A percentile compares a stretch with the other conserved stretches of the same genome.
These are phyloP conservation scores for Kwoniella sp. DNA, from an alignment of 768 basidiomycete species.

Conservation along the genomic window DNA sequence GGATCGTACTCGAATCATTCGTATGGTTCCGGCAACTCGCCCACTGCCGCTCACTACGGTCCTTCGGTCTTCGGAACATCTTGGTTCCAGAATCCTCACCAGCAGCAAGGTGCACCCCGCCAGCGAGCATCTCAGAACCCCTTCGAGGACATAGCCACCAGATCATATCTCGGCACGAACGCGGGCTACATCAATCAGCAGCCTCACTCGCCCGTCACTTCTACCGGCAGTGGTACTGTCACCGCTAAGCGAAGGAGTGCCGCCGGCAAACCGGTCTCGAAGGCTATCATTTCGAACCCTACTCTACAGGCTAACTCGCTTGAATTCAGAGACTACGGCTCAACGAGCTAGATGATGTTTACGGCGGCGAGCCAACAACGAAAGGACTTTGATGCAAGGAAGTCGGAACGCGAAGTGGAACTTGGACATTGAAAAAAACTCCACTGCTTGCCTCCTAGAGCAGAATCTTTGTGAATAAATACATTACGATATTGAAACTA, in stretches of 20 bases:
- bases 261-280: constrained; percentile 42
- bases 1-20: constrained; percentile 18
- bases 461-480: neutral
- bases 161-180: constrained; percentile 43
- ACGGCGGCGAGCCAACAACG: constrained; percentile 6
- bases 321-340: constrained; percentile 49
- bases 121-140: constrained; percentile 48
- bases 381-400: neutral
- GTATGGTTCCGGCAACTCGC: constrained; percentile 27
- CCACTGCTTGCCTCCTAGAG: neutral
- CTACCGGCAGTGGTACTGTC: constrained; percentile 4
- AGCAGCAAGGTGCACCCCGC: constrained; percentile 15
- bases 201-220: constrained; percentile 11
- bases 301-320: constrained; percentile 52
- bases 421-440: neutral
- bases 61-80: constrained; percentile 40
- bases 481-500: no score
- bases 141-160: constrained; percentile 52
- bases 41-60: constrained; percentile 21
- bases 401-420: neutral
- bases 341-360: constrained; percentile 7
- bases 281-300: constrained; percentile 51
- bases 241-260: constrained; percentile 29
- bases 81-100: constrained; percentile 42
- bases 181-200: constrained; percentile 9